A percentile compares a stretch with the other conserved stretches of the same genome.
Evolutionary conservation across 164 flowering plant species (phyloP).

Genomic region (Nymphaea thermarum): DNA sequence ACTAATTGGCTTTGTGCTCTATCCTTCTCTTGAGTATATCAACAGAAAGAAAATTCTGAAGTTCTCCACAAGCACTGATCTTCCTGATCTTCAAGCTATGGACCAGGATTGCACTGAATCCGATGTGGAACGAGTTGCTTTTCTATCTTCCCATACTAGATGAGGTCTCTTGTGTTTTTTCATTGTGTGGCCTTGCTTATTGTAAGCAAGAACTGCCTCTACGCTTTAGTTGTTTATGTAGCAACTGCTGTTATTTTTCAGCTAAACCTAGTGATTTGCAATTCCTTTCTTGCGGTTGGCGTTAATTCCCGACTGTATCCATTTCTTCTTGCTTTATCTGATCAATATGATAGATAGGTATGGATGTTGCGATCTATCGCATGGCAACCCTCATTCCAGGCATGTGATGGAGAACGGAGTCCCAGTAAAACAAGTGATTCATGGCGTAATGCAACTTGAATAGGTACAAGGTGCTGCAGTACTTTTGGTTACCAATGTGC

Average conservation of each 20-base stretch:
- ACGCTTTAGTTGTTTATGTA: not conserved
- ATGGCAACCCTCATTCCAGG: no score
- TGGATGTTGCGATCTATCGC: not conserved
- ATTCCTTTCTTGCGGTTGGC: not conserved
- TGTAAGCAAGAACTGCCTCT: not conserved
- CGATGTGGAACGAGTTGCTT: not conserved
- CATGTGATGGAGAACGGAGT: not conserved
- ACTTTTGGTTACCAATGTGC: no score
- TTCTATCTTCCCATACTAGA: not conserved
- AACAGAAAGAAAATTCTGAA: conserved; percentile 33
- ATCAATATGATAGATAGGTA: no score
- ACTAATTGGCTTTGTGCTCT: conserved; percentile 28
- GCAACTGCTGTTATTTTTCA: not conserved
- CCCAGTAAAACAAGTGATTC: not conserved
- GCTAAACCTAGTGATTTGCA: not conserved
- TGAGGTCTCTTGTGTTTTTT: not conserved
- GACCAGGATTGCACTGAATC: conserved; percentile 3
- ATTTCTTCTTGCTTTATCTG: not conserved
- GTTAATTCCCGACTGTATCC: not conserved
- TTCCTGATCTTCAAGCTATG: conserved; percentile 21
- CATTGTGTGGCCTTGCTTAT: not conserved
- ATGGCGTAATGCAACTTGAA: not conserved
- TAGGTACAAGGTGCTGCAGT: no score
- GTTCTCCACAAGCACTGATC: conserved; percentile 38
- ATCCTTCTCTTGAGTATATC: conserved; percentile 24